phyloP scores from a whole-genome alignment of 2,329 filamentous ascomycete genomes.

The Bertia moriformis region DNA sequence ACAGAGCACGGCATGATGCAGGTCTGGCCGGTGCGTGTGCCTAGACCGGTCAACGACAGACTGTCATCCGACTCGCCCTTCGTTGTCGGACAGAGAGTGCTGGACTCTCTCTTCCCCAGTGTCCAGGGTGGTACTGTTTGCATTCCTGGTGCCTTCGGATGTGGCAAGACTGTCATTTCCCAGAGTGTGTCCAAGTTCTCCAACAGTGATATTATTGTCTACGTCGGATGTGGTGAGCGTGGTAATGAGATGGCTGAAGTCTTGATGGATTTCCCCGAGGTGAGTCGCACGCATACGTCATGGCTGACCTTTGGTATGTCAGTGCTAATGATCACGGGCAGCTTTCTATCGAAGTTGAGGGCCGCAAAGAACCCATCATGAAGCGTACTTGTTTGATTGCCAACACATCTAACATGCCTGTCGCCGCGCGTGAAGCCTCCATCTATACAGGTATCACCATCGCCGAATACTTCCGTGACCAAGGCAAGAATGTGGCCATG shows the following conservation, averaged over 20 bases:
- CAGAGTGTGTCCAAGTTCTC: slow-evolving; percentile 99
- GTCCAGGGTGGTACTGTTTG: slow-evolving; percentile 96
- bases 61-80: slow-evolving; percentile 79
- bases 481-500: slow-evolving; percentile 96
- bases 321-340: no score
- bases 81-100: slow-evolving; percentile 88
- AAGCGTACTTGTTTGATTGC: slow-evolving; percentile 97
- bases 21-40: slow-evolving; percentile 91
- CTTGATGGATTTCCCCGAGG: slow-evolving; percentile 89
- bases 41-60: slow-evolving; percentile 83
- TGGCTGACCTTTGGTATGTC: no score
- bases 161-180: slow-evolving; percentile 97
- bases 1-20: slow-evolving; percentile 97
- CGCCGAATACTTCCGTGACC: slow-evolving; percentile 92
- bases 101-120: slow-evolving; percentile 89
- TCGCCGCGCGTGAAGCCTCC: slow-evolving; percentile 92
- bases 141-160: slow-evolving; percentile 95
- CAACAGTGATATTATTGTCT: slow-evolving; percentile 97
- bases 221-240: slow-evolving; percentile 84
- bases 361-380: slow-evolving; percentile 97
- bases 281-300: no score
- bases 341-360: slow-evolving; percentile 85
- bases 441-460: slow-evolving; percentile 96
- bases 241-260: slow-evolving; percentile 99
- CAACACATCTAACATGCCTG: slow-evolving; percentile 99